Evolutionary conservation across 352 stramenopile species (phyloP), one percentile per base, ranked within the genome.

Genomic region (Phytophthora pluvialis): DNA sequence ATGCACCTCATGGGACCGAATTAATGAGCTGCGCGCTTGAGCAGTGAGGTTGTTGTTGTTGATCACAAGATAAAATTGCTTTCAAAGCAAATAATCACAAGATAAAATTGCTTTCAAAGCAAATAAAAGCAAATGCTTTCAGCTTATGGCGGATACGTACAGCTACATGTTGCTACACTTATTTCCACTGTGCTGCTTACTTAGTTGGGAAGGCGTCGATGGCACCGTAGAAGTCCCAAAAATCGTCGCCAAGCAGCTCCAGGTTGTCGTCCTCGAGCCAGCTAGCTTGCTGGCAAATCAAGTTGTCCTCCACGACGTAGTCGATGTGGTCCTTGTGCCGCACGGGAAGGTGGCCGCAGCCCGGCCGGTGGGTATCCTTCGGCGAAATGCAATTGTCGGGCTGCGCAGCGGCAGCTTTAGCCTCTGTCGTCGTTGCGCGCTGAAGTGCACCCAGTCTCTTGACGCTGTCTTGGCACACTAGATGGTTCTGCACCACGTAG

Each of bases 191-290:
- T 13, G 8, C 16, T 25, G 9, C 31, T 64, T 40, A 76, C 4
- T 68, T 72, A 8, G 65, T 72, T 7, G 70, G 70, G 55, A 90
- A 78, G 32, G 81, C 82, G 35, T 81, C 81, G 36, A 90, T 77
- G 18, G 85, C 85, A 33, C 76, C 82, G 47, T 91, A 93, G 46
- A 93, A 93, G 42, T 90, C 85, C 85, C 85, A 93, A 61, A 93
- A 93, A 38, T 91, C 85, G 40, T 93, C 85, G 33, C 85, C 82
- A 28, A 93, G 69, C 39, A 93, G 66, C 65, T 90, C 81, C 9
- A 90, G 73, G 25, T 75, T 71, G 47, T 91, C 83, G 42, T 75
- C 69, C 32, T 86, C 78, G 26, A 88, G 67, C 61, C 81, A 77
- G 12, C 74, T 83, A 13, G 72, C 76, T 33, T 89, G 74, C 47